Base-by-base conservation (phyloP, 2,329 filamentous ascomycete genomes). In the Aureobasidium sp. region DNA sequence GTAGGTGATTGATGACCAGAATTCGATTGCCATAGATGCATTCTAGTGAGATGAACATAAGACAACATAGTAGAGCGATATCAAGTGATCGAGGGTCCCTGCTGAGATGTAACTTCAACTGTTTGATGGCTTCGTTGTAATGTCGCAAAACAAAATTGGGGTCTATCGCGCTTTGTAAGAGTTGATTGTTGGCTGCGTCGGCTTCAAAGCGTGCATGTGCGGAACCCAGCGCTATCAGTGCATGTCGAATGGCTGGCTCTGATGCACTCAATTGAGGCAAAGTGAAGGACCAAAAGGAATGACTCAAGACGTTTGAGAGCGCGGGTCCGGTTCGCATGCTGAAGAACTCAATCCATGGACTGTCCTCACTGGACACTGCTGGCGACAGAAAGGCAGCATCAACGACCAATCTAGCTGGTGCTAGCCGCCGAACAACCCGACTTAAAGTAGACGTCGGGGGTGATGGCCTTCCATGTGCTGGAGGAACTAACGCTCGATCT, bases 31-130 rank as follows among this genome's bases (percentile, higher is more conserved):
- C 68, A 27, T 67, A 64, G 27, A 72, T 58, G n/a, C 68, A 64
- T 57, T 73, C 71, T 54, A 71, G 70, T 38, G 71, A 69, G 13
- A 70, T 66, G 60, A 68, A 69, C 23, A 73, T 37, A 17, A 73
- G 59, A 15, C 67, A 68, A 60, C 68, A 70, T 4, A 71, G 54
- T 8, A 72, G 60, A 10, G 70, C 64, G 9, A 67, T 57, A 31
- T 72, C 68, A 47, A 69, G 49, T 4, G 66, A 62, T 9, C 63
- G 60, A 8, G 59, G 62, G 21, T 63, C 62, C 15, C 50, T 53
- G 31, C 64, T 61, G n/a, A 72, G 60, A 33, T 70, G 63, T 19
- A 51, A 33, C 38, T 68, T 68, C 58, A 73, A 66, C 25, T 64
- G 65, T 7, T 65, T 66, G 19, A 73, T 65, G 11, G 70, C 67